Conservation (phyloP, 2,329 filamentous ascomycete genomes). For the Fusarium anthophilum region DNA sequence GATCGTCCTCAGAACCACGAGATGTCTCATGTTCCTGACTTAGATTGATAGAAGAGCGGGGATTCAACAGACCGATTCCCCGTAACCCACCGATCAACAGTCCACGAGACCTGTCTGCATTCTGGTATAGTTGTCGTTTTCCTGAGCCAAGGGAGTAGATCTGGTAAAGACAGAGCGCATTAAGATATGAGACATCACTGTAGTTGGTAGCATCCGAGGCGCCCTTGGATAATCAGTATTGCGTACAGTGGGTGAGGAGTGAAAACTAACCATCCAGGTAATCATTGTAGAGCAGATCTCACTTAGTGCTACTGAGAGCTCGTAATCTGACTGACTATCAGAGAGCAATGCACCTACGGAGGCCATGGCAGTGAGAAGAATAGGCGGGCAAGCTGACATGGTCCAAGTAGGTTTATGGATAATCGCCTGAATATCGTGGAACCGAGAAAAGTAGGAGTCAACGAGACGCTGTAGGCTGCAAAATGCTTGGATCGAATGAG, state of each 20-base stretch:
- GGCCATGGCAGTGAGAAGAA: not conserved
- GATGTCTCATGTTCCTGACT: not conserved
- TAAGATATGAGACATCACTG: not conserved
- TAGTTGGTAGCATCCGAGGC: not conserved
- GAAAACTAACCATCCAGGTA: not conserved
- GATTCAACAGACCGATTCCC: not conserved
- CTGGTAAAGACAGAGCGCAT: not conserved
- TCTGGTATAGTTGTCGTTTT: not conserved
- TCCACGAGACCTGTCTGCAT: not conserved
- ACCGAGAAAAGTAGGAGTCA: not conserved
- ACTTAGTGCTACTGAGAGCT: not conserved
- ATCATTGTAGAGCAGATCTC: not conserved
- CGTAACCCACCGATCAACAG: not conserved
- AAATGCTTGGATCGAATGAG: not conserved
- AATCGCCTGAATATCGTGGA: not conserved
- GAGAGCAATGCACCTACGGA: not conserved
- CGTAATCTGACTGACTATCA: not conserved
- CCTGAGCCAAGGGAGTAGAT: not conserved
- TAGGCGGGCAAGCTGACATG: not conserved
- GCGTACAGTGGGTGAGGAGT: accelerated
- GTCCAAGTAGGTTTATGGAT: not conserved
- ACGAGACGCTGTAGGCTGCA: not conserved
- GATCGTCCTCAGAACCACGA: not conserved
- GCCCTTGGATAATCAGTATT: not conserved
- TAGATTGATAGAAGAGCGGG: not conserved